A percentile compares a stretch with the other conserved stretches of the same genome.
Evolutionary conservation across 257 asterid genomes (phyloP).

Genomic region (Anisodus tanguticus): DNA sequence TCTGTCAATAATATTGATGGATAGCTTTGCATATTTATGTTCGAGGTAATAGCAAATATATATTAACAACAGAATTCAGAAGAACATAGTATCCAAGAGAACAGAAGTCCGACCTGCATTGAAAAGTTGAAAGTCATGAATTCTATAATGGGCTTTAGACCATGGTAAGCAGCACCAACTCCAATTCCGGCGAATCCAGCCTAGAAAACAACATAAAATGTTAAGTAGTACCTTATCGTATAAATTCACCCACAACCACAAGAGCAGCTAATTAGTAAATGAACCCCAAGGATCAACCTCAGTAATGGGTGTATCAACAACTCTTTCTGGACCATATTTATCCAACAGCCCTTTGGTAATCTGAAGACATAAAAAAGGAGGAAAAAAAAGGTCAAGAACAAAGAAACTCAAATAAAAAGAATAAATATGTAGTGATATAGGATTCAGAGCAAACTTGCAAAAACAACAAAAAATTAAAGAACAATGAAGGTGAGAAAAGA

Average conservation of each 20-base stretch:
- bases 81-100: constrained; percentile 23
- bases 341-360: constrained; percentile 86
- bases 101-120: constrained; percentile 73
- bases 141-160: constrained; percentile 83
- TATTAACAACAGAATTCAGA: background rate
- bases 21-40: background rate
- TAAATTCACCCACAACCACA: background rate
- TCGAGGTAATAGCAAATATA: background rate
- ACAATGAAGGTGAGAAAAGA: constrained; percentile 25
- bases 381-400: constrained; percentile 28
- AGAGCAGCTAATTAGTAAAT: constrained; percentile 9
- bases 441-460: background rate
- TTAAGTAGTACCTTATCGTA: background rate
- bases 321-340: constrained; percentile 93
- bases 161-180: constrained; percentile 97
- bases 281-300: constrained; percentile 64
- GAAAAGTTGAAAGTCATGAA: constrained; percentile 97
- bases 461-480: background rate
- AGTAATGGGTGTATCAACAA: constrained; percentile 88
- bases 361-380: constrained; percentile 41
- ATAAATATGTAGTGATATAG: background rate
- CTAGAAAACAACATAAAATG: constrained; percentile 43
- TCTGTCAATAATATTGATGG: constrained; percentile 4
- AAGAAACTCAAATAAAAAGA: background rate
- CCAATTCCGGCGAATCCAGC: constrained; percentile 97